Base-by-base conservation (phyloP, 805 yeast species). In the Lipomyces anomalus region DNA sequence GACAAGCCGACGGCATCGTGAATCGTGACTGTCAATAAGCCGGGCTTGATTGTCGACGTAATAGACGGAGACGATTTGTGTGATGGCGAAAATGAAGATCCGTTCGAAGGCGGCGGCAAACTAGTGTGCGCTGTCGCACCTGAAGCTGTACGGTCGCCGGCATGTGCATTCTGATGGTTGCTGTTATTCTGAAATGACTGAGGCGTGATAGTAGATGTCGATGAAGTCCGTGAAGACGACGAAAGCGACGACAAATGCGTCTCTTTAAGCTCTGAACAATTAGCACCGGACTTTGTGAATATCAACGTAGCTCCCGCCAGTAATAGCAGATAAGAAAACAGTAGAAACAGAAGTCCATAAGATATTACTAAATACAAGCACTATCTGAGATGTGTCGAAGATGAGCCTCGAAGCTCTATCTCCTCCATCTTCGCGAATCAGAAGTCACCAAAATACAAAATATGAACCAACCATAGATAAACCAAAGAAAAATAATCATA, bases 21-120 rank as follows among this genome's bases (percentile, higher is more conserved):
- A 7, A 87, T 74, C 60, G 84, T 84, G 22, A 87, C 81, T 0
- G 89, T 83, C 55, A 87, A 71, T 23, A 84, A 69, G 2, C 95
- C 95, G 0, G 90, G 88, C 26, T 66, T 68, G 37, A 59, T 48
- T 13, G 62, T 48, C 2, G 63, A 52, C 3, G 61, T 52, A 9
- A 45, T 42, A 16, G 49, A 40, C n/a, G 48, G 42, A 20, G 47
- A 32, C n/a, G 46, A 34, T 13, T 43, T 24, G 38, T 42, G 44
- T 30, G 43, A 36, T 9, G 48, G 50, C 21, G 46, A 37, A 22
- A 44, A 40, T 6, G 37, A 26, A 9, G n/a, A n/a, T n/a, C n/a
- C n/a, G n/a, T n/a, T n/a, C n/a, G 30, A 9, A 9, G 30, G 11
- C 30, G 30, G 30, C 30, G 30, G 11, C 30, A 13, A 9, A 13